Conservation (phyloP, 371 early-diverging fungal genomes). For the Globomyces sp. region DNA sequence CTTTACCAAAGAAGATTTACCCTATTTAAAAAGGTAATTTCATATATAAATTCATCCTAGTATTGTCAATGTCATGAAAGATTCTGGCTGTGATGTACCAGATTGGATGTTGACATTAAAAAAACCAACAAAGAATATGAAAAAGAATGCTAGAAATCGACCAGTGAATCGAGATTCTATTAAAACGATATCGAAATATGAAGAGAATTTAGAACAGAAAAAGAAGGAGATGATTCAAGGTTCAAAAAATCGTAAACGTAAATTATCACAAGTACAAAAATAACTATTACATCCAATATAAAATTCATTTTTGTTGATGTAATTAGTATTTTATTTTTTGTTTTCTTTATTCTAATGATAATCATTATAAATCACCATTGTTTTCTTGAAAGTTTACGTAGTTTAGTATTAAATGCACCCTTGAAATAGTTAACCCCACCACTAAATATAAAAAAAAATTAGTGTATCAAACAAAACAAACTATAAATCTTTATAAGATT, state of each 20-base stretch:
- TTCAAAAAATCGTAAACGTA: constrained; percentile 14
- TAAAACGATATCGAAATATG: constrained; percentile 63
- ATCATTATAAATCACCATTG: too few relatives aligned
- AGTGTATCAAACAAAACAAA: too few relatives aligned
- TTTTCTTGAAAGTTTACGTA: background rate
- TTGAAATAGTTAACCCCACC: background rate
- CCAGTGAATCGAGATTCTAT: constrained; percentile 68
- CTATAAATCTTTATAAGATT: too few relatives aligned
- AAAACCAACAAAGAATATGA: constrained; percentile 63
- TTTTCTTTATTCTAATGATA: too few relatives aligned
- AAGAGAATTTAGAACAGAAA: constrained; percentile 55
- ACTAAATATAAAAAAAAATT: too few relatives aligned
- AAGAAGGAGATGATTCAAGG: constrained; percentile 38
- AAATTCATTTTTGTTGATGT: background rate
- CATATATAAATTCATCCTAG: constrained; percentile 26
- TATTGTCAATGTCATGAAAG: constrained; percentile 94
- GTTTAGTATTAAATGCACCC: background rate
- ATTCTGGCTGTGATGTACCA: constrained; percentile 92
- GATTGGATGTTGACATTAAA: constrained; percentile 95
- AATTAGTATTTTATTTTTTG: background rate
- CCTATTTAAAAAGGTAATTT: constrained; percentile 70
- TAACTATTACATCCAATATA: background rate
- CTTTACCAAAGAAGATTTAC: constrained; percentile 91
- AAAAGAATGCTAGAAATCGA: constrained; percentile 62
- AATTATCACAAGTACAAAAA: background rate